Base-by-base conservation (phyloP, 176 grass and related monocot genomes). In the Ensete glaucum region DNA sequence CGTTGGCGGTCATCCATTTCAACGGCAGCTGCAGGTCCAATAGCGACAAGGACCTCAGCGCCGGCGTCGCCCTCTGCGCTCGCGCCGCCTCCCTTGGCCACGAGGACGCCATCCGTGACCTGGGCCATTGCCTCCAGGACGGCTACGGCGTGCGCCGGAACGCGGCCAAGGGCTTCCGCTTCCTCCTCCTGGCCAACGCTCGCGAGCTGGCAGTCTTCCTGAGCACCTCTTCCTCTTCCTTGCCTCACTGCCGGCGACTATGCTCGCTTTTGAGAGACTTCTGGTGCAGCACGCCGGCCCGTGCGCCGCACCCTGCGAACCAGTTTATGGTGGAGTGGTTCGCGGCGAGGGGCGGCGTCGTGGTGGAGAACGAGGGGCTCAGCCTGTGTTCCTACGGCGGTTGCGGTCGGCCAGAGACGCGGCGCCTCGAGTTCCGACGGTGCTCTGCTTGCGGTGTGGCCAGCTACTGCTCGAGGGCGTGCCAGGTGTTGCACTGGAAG, bases 401-500 rank as follows among this genome's bases (percentile, higher is more conserved):
- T 16, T 93, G 87, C 55, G 90, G 87, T 2, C 71, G 84, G 64
- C 49, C 60, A 17, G 90, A 93, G 82, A 93, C 77, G 17, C 71
- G 90, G 69, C 77, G 79, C 48, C 79, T 83, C 9, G 90, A 93
- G 80, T 89, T 93, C 82, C 76, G 87, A 53, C 85, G 82, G 58
- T 93, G 90, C 73, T 85, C 87, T 0, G 82, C 59, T 52, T 93
- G 90, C 68, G 80, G 84, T 8, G 24, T 73, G 9, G 87, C 80
- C 48, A 78, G 15, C 5, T 93, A 93, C 73, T 93, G 90, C 84
- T 93, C 84, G 9, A 84, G 87, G 3, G 85, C 82, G 11, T 93
- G 90, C 75, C 90, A 93, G 79, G 84, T 84, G 13, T 52, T 89
- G 25, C 69, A 92, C 58, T 92, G 90, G 90, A 92, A 85, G 79